Percentiles rank a stretch among this genome's conserved stretches.
phyloP scores from a whole-genome alignment of 768 basidiomycete genomes.

The Cubamyces lactineus region DNA sequence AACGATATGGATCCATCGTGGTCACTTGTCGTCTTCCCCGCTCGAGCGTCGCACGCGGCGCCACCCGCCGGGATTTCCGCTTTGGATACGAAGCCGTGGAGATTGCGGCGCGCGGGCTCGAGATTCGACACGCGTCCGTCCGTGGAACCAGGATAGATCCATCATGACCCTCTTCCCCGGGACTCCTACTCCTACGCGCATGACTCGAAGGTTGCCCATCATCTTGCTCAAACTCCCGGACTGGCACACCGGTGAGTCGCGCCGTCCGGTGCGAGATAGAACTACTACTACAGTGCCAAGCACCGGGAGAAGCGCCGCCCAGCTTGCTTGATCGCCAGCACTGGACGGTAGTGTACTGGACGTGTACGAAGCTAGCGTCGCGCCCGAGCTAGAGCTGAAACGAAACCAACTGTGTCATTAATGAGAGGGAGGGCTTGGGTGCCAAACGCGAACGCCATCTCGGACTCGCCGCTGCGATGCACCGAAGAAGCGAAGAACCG shows the following conservation, averaged over 20 bases:
- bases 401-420: no score
- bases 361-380: no score
- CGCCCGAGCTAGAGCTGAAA: no score
- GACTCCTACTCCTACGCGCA: no score
- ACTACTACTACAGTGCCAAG: no score
- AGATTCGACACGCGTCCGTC: neutral
- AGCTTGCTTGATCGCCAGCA: neutral
- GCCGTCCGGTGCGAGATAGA: neutral
- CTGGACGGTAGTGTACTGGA: no score
- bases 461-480: neutral
- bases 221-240: no score
- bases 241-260: neutral
- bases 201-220: no score
- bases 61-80: neutral
- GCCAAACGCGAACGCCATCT: neutral
- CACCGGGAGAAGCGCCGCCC: neutral
- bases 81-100: neutral
- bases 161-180: no score
- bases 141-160: no score
- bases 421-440: neutral
- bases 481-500: neutral
- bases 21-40: neutral
- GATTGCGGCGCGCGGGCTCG: neutral
- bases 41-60: neutral
- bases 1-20: no score